Evolutionary conservation across 495 filamentous ascomycete species (phyloP).

Genomic region (Talaromyces stipitatus): DNA sequence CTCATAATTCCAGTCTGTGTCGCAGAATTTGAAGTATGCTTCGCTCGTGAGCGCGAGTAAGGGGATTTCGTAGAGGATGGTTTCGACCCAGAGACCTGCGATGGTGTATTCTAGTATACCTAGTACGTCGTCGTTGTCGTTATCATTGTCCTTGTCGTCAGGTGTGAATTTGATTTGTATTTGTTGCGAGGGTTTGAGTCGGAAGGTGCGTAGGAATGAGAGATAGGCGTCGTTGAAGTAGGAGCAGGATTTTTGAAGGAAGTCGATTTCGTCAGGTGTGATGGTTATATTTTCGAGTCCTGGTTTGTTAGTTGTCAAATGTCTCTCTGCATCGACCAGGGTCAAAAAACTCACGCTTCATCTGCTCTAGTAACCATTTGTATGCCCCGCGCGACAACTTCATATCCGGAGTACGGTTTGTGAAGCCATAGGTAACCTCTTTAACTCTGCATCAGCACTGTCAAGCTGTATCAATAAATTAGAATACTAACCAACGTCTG

Average conservation of each 20-base stretch:
- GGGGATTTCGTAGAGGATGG: constrained; percentile 96
- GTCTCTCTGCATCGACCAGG: too few relatives aligned
- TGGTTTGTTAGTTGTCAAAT: constrained; percentile 16
- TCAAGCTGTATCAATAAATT: not conserved
- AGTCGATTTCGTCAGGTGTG: constrained; percentile 68
- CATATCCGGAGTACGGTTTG: constrained; percentile 90
- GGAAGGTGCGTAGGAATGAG: constrained; percentile 71
- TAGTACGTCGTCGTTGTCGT: constrained; percentile 56
- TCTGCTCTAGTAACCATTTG: constrained; percentile 76
- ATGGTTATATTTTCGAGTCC: constrained; percentile 73
- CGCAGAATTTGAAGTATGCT: constrained; percentile 93
- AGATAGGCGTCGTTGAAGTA: constrained; percentile 77
- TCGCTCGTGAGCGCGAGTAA: constrained; percentile 86
- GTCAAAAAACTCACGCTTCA: constrained; percentile 63
- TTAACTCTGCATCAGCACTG: constrained; percentile 12
- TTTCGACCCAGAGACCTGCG: constrained; percentile 83
- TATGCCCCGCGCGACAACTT: constrained; percentile 78
- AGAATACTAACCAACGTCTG: constrained; percentile 58
- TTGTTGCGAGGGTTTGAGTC: constrained; percentile 71
- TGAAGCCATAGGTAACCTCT: constrained; percentile 86
- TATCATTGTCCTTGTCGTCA: constrained; percentile 36
- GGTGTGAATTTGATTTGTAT: constrained; percentile 64
- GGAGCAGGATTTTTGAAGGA: constrained; percentile 68
- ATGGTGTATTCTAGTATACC: constrained; percentile 69
- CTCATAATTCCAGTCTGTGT: constrained; percentile 79